Base-by-base conservation (phyloP, 2,329 filamentous ascomycete species). In the Cordyceps cateniannulata region DNA sequence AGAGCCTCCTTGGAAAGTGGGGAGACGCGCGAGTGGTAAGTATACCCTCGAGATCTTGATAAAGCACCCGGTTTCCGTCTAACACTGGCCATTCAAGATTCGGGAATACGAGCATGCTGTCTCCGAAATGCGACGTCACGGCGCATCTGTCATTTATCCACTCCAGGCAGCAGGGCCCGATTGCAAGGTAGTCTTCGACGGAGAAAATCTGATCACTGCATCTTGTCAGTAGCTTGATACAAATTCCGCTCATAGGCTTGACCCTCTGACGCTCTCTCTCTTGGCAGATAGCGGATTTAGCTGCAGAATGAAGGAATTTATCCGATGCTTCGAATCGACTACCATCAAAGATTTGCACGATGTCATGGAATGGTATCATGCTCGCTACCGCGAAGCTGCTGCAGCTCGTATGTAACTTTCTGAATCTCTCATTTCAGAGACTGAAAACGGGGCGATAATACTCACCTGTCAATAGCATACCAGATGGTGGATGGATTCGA, bases 261-360 rank as follows among this genome's bases (percentile, higher is more conserved):
- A 6, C 22, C 16, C 22, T 35, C 59, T 48, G 3, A 52, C n/a
- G n/a, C 6, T 8, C 6, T 5, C 24, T 27, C 3, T n/a, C 9
- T n/a, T 1, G 20, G 9, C 29, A 63, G 57, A 61, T 44, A 47
- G 53, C 52, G 61, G 58, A 24, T 63, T 63, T 27, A 51, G 42
- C 22, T 29, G 48, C 10, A 38, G 25, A 29, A 22, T 63, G 27
- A 57, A 52, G 25, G 57, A 62, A 20, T 62, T 62, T 20, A 48
- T 60, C 6, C 40, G 32, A 18, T 60, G 52, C 38, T 60, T 60
- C 52, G 51, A 60, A 25, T 6, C 22, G 18, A 10, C 25, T 3
- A 35, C 45, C 29, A 54, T 62, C n/a, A 44, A 56, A 42, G 45
- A 53, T 16, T 40, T 62, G 44, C 44, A 45, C 12, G 57, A 56